Evolutionary conservation across 139 green algal species (phyloP).

Genomic region (Limnomonas spitsbergensis): DNA sequence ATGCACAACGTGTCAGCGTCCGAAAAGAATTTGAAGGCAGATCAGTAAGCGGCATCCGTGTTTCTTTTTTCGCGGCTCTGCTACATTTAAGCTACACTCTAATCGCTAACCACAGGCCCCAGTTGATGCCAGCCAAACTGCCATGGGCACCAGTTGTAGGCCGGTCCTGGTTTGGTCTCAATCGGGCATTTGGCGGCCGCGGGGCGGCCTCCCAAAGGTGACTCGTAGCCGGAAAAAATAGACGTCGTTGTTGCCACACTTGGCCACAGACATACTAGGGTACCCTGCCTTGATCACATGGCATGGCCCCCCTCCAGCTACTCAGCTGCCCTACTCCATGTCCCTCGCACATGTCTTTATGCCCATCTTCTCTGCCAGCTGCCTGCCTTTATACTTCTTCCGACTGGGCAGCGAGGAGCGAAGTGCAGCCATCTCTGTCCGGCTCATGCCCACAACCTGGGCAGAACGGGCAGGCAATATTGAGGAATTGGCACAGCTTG

Average conservation of each 20-base stretch:
- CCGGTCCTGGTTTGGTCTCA: too few species aligned
- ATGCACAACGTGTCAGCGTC: too few species aligned
- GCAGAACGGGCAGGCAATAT: background rate
- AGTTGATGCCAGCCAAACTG: too few species aligned
- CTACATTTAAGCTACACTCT: too few species aligned
- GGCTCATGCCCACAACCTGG: constrained; percentile 27
- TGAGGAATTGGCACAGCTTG: too few species aligned
- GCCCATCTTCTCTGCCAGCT: constrained; percentile 33
- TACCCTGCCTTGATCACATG: background rate
- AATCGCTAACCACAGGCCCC: too few species aligned
- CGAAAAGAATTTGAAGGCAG: background rate
- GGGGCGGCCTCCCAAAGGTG: too few species aligned
- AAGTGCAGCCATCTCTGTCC: constrained; percentile 31
- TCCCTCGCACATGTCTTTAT: constrained; percentile 17
- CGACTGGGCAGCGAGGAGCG: constrained; percentile 40
- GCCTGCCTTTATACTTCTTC: constrained; percentile 34
- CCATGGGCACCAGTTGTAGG: too few species aligned
- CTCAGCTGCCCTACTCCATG: background rate
- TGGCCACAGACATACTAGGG: background rate
- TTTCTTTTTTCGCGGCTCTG: too few species aligned
- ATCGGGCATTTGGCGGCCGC: too few species aligned
- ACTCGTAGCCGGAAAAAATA: too few species aligned
- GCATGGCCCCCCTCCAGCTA: background rate
- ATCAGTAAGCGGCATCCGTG: background rate
- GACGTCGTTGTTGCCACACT: too few species aligned